Evolutionary conservation across 2,329 filamentous ascomycete species (phyloP).

Genomic region (Sclerotinia trifoliorum): DNA sequence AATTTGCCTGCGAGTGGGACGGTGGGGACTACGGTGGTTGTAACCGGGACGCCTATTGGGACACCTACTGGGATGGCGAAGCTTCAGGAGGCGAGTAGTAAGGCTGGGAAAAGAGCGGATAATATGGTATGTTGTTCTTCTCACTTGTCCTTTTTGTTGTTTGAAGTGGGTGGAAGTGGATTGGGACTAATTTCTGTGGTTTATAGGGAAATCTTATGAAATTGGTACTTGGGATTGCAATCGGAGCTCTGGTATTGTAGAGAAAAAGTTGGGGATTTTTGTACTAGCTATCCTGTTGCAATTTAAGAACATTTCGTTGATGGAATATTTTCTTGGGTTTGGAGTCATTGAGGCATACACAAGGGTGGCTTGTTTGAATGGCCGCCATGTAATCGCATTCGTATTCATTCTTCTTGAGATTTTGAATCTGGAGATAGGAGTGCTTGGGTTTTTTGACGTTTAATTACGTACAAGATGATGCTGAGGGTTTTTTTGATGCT

Average conservation of each 20-base stretch:
- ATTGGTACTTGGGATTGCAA: not conserved
- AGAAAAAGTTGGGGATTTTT: not conserved
- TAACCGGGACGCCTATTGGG: not conserved
- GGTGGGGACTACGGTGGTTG: constrained; percentile 8
- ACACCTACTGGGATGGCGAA: not conserved
- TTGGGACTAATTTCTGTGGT: not conserved
- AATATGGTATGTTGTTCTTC: not conserved
- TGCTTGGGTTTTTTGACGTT: not conserved
- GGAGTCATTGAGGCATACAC: not conserved
- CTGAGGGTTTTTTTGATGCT: not conserved
- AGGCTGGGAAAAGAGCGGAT: not conserved
- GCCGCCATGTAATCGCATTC: not conserved
- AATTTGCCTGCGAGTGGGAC: constrained; percentile 5
- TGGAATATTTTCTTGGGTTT: not conserved
- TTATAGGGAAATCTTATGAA: not conserved
- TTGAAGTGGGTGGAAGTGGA: not conserved
- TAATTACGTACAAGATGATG: not conserved
- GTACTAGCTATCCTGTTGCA: not conserved
- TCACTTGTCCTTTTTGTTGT: not conserved
- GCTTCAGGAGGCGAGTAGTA: not conserved
- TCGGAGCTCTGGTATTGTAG: not conserved
- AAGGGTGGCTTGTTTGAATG: not conserved
- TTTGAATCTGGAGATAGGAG: not conserved
- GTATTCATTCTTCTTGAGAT: too few relatives aligned
- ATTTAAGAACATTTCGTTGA: not conserved